Base-by-base conservation (phyloP, 148 eudicot genomes). In the Heliamphora exappendiculata region DNA sequence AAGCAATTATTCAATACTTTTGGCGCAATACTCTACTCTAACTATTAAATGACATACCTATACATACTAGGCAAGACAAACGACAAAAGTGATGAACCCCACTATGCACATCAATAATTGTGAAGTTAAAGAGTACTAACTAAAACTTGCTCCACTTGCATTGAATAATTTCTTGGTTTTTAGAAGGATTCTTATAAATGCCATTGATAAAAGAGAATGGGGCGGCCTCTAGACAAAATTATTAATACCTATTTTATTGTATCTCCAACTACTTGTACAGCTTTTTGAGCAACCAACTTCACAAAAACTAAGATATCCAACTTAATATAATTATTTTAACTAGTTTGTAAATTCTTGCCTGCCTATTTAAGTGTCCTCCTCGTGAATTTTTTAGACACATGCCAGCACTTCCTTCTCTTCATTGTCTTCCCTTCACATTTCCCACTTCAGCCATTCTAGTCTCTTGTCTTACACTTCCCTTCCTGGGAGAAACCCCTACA, bases 191-290 rank as follows among this genome's bases (percentile, higher is more conserved):
- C 69, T 84, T 82, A 81, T 78, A 62, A 67, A 75, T 67, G 78
- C 72, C 77, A 86, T 88, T 88, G 91, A 91, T 88, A 81, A 78
- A 80, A 77, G 77, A 72, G 70, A 77, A 85, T 80, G 81, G 73
- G 73, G 78, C 54, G 81, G 82, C 70, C 77, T 79, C 55, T 74
- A 67, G 75, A 79, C 81, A 76, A 80, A 78, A 70, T 77, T 77
- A 81, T 83, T 79, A n/a, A 84, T 64, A 36, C n/a, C 76, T 76
- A 76, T 85, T 83, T 67, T 76, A 81, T 77, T 79, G 79, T 76
- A 68, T 80, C 78, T 82, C 85, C 84, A 87, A 87, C 89, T 80
- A 84, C 88, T 80, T 73, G 81, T 75, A 88, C 85, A 85, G 86
- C 88, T 91, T 84, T 76, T 78, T 72, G 75, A 85, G 81, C 85